A percentile compares a stretch with the other conserved stretches of the same genome.
Evolutionary conservation across 139 green algal genomes (phyloP).

Genomic region (Microglena sp.): DNA sequence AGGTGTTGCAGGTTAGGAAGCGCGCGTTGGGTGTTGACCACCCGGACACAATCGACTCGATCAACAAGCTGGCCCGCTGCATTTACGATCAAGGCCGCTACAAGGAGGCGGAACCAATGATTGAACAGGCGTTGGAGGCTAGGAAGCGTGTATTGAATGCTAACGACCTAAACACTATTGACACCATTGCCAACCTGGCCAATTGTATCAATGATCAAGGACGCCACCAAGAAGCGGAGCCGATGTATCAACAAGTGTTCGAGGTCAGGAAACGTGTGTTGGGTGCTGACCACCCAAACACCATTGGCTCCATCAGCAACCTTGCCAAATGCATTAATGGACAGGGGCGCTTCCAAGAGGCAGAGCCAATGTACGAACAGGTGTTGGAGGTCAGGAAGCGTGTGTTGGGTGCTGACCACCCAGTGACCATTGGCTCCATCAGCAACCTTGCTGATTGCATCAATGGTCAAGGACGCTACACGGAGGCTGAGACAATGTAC

Average conservation of each 20-base stretch:
- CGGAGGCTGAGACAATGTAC: conserved; percentile 12
- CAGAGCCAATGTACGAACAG: conserved; percentile 12
- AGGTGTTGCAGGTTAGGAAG: conserved; percentile 5
- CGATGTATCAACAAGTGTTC: conserved; percentile 9
- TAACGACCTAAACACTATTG: neutral
- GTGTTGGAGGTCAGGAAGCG: conserved; percentile 16
- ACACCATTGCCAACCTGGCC: neutral
- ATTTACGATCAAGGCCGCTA: conserved; percentile 1
- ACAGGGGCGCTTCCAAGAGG: conserved; percentile 13
- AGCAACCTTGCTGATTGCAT: neutral
- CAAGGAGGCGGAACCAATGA: conserved; percentile 8
- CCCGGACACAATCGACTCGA: conserved; percentile 4
- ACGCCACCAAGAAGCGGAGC: conserved; percentile 7
- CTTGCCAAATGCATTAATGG: conserved; percentile 11
- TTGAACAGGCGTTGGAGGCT: neutral
- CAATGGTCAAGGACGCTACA: neutral
- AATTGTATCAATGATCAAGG: conserved; percentile 8
- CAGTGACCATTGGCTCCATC: neutral
- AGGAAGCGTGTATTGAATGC: conserved; percentile 2
- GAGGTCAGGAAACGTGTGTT: conserved; percentile 5
- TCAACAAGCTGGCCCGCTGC: conserved; percentile 9
- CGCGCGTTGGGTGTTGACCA: conserved; percentile 1
- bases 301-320: conserved; percentile 12
- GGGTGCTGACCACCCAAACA: conserved; percentile 12
- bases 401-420: neutral